Conservation (phyloP, 2,329 filamentous ascomycete species). For the Sphaerulina musiva region DNA sequence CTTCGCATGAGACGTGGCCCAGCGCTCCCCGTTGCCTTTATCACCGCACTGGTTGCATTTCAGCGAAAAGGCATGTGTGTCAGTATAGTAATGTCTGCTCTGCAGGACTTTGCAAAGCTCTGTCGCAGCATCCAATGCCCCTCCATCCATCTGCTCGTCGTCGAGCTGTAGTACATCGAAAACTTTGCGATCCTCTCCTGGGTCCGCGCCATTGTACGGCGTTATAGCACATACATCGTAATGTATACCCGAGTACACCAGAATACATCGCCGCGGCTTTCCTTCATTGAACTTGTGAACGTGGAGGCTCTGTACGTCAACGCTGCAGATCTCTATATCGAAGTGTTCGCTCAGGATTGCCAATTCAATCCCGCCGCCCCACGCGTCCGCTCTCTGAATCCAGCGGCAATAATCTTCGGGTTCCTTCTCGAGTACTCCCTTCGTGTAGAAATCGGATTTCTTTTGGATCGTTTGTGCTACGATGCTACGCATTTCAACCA, state of each 20-base stretch:
- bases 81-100: conserved; percentile 76
- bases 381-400: conserved; percentile 73
- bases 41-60: conserved; percentile 68
- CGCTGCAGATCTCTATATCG: conserved; percentile 74
- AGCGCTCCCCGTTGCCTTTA: conserved; percentile 60
- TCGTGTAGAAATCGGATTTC: conserved; percentile 65
- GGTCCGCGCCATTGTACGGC: conserved; percentile 54
- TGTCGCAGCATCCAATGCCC: conserved; percentile 53
- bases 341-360: conserved; percentile 79
- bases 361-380: conserved; percentile 89
- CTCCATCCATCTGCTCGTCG: conserved; percentile 42
- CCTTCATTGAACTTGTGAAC: conserved; percentile 75
- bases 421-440: conserved; percentile 64
- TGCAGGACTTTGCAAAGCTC: conserved; percentile 54
- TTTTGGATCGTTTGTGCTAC: conserved; percentile 72
- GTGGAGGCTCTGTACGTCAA: conserved; percentile 65
- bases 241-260: conserved; percentile 88
- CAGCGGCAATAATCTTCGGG: conserved; percentile 72
- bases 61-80: conserved; percentile 72
- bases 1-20: conserved; percentile 56
- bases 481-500: conserved; percentile 67
- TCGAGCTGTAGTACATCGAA: conserved; percentile 48
- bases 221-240: conserved; percentile 84
- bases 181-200: conserved; percentile 73
- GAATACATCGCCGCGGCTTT: conserved; percentile 60